Percentiles rank a stretch among this genome's conserved stretches.
Conservation (phyloP, 1,284 basidiomycete genomes). For the Boletellus sp. region DNA sequence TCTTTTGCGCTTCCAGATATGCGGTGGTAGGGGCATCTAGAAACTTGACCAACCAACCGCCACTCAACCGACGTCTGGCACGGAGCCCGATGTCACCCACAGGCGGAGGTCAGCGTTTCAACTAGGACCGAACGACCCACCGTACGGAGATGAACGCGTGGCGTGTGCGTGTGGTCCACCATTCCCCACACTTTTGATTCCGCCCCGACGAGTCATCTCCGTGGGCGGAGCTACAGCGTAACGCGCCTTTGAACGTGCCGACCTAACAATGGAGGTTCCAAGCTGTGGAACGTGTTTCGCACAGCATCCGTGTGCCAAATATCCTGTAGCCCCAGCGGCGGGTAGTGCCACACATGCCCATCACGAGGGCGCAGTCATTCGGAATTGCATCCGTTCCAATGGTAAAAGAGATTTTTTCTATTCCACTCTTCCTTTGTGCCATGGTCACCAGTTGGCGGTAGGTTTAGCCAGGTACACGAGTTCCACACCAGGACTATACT, state of each 20-base stretch:
- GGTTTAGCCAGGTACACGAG: conserved; percentile 8
- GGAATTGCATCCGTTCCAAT: background rate
- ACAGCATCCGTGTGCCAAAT: conserved; percentile 2
- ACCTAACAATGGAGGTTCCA: conserved; percentile 3
- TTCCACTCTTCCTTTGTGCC: background rate
- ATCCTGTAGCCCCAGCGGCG: background rate
- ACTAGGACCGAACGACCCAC: too few relatives aligned
- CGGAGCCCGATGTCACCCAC: too few relatives aligned
- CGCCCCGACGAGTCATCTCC: conserved; percentile 2
- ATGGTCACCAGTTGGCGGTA: background rate
- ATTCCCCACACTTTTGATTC: conserved; percentile 12
- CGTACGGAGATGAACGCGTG: background rate
- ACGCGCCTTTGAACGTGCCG: conserved; percentile 4
- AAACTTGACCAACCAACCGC: conserved; percentile 1
- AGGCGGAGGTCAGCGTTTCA: too few relatives aligned
- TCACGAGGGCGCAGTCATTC: background rate
- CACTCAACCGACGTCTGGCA: background rate
- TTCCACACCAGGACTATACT: background rate
- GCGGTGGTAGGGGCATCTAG: conserved; percentile 8
- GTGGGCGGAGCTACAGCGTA: conserved; percentile 1
- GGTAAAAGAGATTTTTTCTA: background rate
- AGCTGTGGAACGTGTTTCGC: conserved; percentile 2
- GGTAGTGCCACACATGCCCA: background rate
- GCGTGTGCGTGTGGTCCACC: conserved; percentile 2
- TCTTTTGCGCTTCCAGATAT: conserved; percentile 8